A percentile compares a stretch with the other conserved stretches of the same genome.
These are phyloP conservation scores for Vaucheria bursata DNA, from an alignment of 352 stramenopile species.

Conservation along the genomic window DNA sequence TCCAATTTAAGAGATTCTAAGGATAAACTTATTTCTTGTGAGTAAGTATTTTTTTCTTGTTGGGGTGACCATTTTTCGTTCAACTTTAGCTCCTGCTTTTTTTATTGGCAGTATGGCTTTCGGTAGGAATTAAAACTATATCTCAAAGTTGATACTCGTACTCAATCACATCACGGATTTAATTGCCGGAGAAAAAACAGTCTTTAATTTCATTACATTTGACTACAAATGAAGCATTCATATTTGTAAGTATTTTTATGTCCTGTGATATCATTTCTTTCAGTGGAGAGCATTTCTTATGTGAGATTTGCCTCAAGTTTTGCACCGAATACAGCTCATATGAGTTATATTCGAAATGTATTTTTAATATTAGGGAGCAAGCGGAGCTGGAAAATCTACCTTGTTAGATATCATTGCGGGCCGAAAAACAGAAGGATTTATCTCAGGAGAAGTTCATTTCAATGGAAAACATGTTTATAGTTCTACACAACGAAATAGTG, in stretches of 20 bases:
- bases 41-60: no score
- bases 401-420: slow-evolving; percentile 66
- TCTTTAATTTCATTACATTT: not conserved
- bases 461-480: slow-evolving; percentile 50
- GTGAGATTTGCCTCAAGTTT: slow-evolving; percentile 5
- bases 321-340: not conserved
- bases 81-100: no score
- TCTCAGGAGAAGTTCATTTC: slow-evolving; percentile 62
- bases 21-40: no score
- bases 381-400: slow-evolving; percentile 52
- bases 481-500: not conserved
- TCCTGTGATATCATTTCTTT: not conserved
- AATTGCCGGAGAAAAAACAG: not conserved
- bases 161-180: no score
- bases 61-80: no score
- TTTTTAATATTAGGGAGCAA: slow-evolving; percentile 33
- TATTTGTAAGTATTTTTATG: not conserved
- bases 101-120: no score
- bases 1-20: no score
- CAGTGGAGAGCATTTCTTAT: not conserved
- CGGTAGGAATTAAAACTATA: no score
- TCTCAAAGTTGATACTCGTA: no score
- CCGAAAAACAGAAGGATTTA: slow-evolving; percentile 63
- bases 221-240: not conserved
- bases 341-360: not conserved